Base-by-base conservation (phyloP, 176 grass and related monocot species). In the Rhynchospora tenuis region DNA sequence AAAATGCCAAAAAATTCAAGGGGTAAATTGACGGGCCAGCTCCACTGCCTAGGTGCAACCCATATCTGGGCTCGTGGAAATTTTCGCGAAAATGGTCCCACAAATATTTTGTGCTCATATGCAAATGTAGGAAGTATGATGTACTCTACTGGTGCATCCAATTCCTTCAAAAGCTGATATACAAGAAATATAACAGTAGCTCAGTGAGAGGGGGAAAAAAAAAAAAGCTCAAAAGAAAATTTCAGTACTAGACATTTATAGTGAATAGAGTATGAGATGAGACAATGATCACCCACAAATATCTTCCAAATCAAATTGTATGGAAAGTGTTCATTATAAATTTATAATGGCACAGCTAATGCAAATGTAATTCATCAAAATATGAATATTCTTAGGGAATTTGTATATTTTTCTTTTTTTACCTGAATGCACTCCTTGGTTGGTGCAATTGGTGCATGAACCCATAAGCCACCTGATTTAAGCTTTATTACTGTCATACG, bases 71-170 rank as follows among this genome's bases (percentile, higher is more conserved):
- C 95, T 75, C 12, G 82, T 59, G 95, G 95, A 83, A 98, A 98
- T 85, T 98, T 98, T 38, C 95, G 83, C 55, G 95, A 95, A 82
- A 98, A 98, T 12, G 95, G 95, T 1, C 95, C 95, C 1, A 95
- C 89, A 80, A 98, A 98, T 88, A 98, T 87, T 79, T 98, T 98
- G 86, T 98, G 92, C 84, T 98, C 95, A 92, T 98, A 98, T 9
- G 95, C 95, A 92, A 98, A 98, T 59, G 95, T 98, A 4, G 95
- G 95, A 59, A 98, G 91, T 27, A 98, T 84, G 84, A 98, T 91
- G 90, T 94, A 67, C 87, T 95, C 95, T 70, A 98, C 90, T 85
- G 95, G 95, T 73, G 95, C 90, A 71, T 91, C 91, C 86, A 98
- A 86, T 85, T 98, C 92, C 84, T 91, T 98, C 43, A 98, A 88